Evolutionary conservation across 331 rosid species (phyloP).

Genomic region (Cydonia oblonga): DNA sequence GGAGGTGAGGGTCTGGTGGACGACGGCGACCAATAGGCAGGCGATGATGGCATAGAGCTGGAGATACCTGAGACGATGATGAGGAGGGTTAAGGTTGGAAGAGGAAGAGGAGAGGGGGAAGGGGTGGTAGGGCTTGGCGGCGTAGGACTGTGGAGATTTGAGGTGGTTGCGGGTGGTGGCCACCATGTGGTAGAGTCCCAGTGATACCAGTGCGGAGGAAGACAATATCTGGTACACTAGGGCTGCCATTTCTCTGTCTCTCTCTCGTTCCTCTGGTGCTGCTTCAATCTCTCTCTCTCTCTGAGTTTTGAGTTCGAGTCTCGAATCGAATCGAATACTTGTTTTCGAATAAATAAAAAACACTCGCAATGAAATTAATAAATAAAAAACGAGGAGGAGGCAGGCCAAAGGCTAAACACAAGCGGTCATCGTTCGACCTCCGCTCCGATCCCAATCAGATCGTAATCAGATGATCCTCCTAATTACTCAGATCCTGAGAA

Average conservation of each 20-base stretch:
- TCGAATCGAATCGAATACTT: neutral
- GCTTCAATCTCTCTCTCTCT: neutral
- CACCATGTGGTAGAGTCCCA: constrained; percentile 65
- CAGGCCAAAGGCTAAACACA: neutral
- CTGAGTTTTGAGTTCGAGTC: neutral
- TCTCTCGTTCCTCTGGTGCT: neutral
- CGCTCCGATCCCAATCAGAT: neutral
- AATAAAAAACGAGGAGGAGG: neutral
- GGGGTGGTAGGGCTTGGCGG: constrained; percentile 74
- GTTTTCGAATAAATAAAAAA: neutral
- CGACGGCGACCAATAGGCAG: constrained; percentile 37
- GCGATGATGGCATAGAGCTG: constrained; percentile 40
- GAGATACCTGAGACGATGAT: constrained; percentile 36
- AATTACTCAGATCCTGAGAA: neutral
- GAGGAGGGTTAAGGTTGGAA: neutral
- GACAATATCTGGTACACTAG: constrained; percentile 43
- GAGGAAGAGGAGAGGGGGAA: constrained; percentile 26
- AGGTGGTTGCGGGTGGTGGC: constrained; percentile 40
- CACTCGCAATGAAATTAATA: neutral
- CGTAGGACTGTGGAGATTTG: constrained; percentile 54
- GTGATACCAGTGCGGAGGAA: constrained; percentile 32
- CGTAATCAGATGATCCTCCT: neutral
- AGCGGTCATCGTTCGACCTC: neutral
- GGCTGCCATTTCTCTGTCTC: constrained; percentile 28
- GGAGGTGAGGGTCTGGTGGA: constrained; percentile 47